Conservation (phyloP, 768 basidiomycete genomes). For the Tulasnella sp. region DNA sequence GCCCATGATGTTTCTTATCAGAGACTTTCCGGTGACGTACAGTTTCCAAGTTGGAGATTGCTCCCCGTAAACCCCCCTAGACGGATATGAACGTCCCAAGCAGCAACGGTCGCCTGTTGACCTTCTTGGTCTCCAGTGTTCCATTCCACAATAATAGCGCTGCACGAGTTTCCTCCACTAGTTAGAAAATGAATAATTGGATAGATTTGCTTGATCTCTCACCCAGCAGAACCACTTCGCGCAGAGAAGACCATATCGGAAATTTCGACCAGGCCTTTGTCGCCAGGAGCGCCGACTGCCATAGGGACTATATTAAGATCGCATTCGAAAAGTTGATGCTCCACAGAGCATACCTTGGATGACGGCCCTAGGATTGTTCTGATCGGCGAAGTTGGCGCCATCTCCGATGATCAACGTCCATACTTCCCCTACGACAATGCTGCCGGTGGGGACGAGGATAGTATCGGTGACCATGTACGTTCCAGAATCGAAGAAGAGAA, state of each 20-base stretch:
- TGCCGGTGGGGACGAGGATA: conserved; percentile 45
- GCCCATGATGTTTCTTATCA: no score
- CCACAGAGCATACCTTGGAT: conserved; percentile 24
- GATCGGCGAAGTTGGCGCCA: conserved; percentile 37
- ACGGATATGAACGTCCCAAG: conserved; percentile 48
- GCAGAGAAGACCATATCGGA: conserved; percentile 56
- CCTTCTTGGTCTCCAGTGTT: conserved; percentile 43
- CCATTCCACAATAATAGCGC: conserved; percentile 52
- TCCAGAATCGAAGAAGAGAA: conserved; percentile 76
- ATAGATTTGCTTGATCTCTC: no score
- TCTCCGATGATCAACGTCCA: conserved; percentile 49
- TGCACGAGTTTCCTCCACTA: no score
- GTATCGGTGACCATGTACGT: conserved; percentile 47
- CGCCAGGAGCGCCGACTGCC: conserved; percentile 36
- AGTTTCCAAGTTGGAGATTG: conserved; percentile 28
- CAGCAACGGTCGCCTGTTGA: conserved; percentile 40
- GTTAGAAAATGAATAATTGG: no score
- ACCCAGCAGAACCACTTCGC: conserved; percentile 40
- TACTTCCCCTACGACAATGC: conserved; percentile 48
- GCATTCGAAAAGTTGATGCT: not conserved
- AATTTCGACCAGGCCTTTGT: conserved; percentile 46
- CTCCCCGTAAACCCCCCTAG: conserved; percentile 24
- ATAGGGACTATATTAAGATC: conserved; percentile 15
- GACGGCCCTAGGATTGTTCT: conserved; percentile 35
- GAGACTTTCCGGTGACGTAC: conserved; percentile 25